Evolutionary conservation across 176 grass and related monocot genomes (phyloP).

Genomic region (Elaeis guineensis): DNA sequence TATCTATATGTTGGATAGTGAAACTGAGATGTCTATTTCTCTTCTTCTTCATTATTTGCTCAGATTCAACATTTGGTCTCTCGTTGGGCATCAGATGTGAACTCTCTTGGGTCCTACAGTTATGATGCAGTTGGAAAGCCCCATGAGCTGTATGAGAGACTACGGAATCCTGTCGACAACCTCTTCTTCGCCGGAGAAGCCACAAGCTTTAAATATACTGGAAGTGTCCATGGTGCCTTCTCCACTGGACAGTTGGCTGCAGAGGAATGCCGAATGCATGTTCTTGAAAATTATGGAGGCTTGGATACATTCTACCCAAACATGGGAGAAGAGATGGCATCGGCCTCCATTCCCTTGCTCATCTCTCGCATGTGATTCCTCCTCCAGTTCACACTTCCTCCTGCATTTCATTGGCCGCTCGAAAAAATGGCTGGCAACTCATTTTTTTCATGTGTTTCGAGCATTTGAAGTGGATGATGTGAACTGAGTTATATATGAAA

Average conservation of each 20-base stretch:
- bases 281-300: slow-evolving; percentile 72
- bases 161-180: slow-evolving; percentile 88
- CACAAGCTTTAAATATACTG: slow-evolving; percentile 76
- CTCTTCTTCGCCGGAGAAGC: slow-evolving; percentile 96
- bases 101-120: slow-evolving; percentile 89
- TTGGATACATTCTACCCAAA: slow-evolving; percentile 55
- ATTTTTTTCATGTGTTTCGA: not conserved
- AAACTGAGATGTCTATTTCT: too few species aligned
- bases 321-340: slow-evolving; percentile 51
- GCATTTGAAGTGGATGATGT: too few species aligned
- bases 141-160: slow-evolving; percentile 65
- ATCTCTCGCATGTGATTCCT: slow-evolving; percentile 69
- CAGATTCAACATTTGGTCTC: slow-evolving; percentile 91
- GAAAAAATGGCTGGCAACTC: slow-evolving; percentile 19
- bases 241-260: slow-evolving; percentile 90
- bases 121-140: slow-evolving; percentile 72
- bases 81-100: slow-evolving; percentile 80
- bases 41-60: not conserved
- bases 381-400: slow-evolving; percentile 2
- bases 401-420: slow-evolving; percentile 35
- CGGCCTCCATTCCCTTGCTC: slow-evolving; percentile 70
- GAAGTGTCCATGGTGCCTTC: slow-evolving; percentile 80
- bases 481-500: too few species aligned
- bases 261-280: slow-evolving; percentile 79
- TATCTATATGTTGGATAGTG: too few species aligned